Base-by-base conservation (phyloP, 768 basidiomycete genomes). In the Gyrodon lividus region DNA sequence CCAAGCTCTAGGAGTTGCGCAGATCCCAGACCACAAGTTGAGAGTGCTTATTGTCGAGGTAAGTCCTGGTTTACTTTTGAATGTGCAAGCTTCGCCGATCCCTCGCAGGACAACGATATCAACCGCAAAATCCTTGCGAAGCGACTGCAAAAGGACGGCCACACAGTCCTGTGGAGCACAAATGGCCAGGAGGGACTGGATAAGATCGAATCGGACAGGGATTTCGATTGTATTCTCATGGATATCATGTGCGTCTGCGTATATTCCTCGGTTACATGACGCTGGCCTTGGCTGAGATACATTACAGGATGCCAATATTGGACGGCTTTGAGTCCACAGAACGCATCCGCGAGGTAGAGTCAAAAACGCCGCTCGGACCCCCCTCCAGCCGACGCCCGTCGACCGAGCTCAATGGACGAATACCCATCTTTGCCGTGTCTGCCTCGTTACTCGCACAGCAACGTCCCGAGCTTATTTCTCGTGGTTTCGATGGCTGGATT, bases 351-450 rank as follows among this genome's bases (percentile, higher is more conserved):
- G 70, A 76, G 16, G 50, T 86, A 4, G 89, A 92, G 65, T 22
- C 40, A 24, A n/a, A 38, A 0, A 28, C 56, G 14, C 24, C 35
- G 8, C 28, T 33, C n/a, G 30, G 20, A 6, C 26, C 48, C 30
- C 17, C 34, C 5, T 33, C 54, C 23, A n/a, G 53, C 9, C 45
- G 43, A 17, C 73, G 77, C 17, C 66, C 72, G 1, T 78, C 87
- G 0, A 67, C 78, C 38, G 56, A 58, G 22, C 65, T 84, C 31
- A 84, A 86, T 60, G 81, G 80, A 0, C 78, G 86, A 10, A 80
- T 91, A 40, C 89, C 89, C 5, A 87, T 92, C 46, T 84, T 93
- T 54, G 90, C 87, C 24, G 89, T 93, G 14, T 88, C 87, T 2
- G 89, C 89, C 1, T 88, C 87, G 12, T 72, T 91, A 8, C 63